Conservation (phyloP, 2,329 filamentous ascomycete species). For the Ophiostoma sp. region DNA sequence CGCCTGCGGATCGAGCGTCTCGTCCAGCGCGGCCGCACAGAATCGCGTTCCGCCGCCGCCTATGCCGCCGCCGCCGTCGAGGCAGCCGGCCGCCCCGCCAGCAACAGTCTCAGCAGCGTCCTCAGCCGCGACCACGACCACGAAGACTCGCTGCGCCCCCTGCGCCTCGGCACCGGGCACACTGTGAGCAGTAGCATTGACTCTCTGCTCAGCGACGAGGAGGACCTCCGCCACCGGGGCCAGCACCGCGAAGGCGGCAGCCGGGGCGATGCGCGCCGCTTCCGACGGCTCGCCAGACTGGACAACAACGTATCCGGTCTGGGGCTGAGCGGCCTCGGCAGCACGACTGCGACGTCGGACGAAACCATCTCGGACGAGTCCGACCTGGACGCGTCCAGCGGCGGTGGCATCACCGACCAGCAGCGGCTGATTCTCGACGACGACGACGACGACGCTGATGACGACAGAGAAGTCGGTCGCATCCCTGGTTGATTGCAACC, state of each 20-base stretch:
- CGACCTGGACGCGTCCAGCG: slow-evolving; percentile 12
- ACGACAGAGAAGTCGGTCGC: background rate
- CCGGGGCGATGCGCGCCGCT: background rate
- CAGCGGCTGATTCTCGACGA: slow-evolving; percentile 6
- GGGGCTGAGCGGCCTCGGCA: slow-evolving; percentile 11
- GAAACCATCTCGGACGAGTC: slow-evolving; percentile 19
- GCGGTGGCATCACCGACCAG: slow-evolving; percentile 13
- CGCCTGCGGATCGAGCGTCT: slow-evolving; percentile 73
- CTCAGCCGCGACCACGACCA: background rate
- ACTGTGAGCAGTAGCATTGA: slow-evolving; percentile 22
- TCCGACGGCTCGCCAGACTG: slow-evolving; percentile 5
- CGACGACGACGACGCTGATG: slow-evolving; percentile 1
- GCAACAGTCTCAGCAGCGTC: background rate
- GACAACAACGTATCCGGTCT: background rate
- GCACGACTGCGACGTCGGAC: slow-evolving; percentile 26
- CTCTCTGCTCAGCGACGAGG: slow-evolving; percentile 23
- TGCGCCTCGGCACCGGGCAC: slow-evolving; percentile 13
- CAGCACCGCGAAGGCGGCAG: background rate
- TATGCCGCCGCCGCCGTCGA: background rate
- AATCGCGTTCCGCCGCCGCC: slow-evolving; percentile 27
- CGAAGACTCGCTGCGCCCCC: background rate
- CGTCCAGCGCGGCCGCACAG: slow-evolving; percentile 54
- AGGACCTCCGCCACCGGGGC: background rate
- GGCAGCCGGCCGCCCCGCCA: background rate
- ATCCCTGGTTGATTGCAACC: background rate